Conservation (phyloP, 495 filamentous ascomycete genomes). For the Aspergillus ostianus region DNA sequence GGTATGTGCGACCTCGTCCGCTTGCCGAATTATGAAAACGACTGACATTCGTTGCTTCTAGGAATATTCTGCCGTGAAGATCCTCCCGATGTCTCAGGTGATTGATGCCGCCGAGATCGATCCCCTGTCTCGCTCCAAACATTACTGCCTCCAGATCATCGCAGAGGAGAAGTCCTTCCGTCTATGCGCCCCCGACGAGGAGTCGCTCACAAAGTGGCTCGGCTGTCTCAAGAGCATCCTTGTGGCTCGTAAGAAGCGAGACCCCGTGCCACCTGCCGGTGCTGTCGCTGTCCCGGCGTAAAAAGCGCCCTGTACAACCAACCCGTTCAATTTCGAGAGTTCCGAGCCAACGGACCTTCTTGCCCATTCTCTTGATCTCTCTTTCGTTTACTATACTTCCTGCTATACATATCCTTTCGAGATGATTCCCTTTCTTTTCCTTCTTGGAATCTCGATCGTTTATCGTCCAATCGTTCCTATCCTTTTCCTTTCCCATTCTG, state of each 20-base stretch:
- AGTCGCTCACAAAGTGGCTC: slow-evolving; percentile 76
- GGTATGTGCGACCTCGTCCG: slow-evolving; percentile 28
- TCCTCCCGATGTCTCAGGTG: slow-evolving; percentile 75
- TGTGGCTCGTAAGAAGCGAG: slow-evolving; percentile 52
- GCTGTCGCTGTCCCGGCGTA: slow-evolving; percentile 2
- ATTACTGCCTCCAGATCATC: slow-evolving; percentile 88
- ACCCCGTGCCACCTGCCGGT: slow-evolving; percentile 17
- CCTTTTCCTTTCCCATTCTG: slow-evolving; percentile 11
- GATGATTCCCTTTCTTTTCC: not conserved
- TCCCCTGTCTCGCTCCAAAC: slow-evolving; percentile 78
- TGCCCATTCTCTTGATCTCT: not conserved
- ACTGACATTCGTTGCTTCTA: slow-evolving; percentile 2
- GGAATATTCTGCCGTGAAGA: slow-evolving; percentile 84
- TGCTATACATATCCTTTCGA: not conserved
- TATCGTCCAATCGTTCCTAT: slow-evolving; percentile 1
- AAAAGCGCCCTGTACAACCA: not conserved
- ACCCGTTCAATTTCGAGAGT: not conserved
- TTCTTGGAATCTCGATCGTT: not conserved
- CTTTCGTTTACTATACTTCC: not conserved
- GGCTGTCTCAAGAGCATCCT: slow-evolving; percentile 89
- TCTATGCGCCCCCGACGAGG: slow-evolving; percentile 81
- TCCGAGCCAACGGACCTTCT: not conserved
- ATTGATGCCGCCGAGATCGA: slow-evolving; percentile 94
- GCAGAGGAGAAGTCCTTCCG: slow-evolving; percentile 90
- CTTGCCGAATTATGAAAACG: not conserved